Percentiles rank a stretch among this genome's conserved stretches.
Conservation (phyloP, 495 filamentous ascomycete species). For the Friedmanniomyces simplex region DNA sequence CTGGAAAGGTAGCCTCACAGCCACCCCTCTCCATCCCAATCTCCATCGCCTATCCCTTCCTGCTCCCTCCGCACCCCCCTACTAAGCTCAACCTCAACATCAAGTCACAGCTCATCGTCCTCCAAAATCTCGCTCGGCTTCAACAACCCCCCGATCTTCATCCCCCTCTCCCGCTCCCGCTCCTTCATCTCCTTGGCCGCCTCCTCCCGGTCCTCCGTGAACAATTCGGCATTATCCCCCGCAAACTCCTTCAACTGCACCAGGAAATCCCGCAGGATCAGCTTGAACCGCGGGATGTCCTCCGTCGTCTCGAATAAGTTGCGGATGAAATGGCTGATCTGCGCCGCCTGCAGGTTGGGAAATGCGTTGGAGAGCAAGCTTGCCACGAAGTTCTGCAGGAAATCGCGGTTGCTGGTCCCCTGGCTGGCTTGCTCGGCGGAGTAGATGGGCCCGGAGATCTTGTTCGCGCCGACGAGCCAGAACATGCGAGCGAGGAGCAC, state of each 20-base stretch:
- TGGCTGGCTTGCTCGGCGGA: constrained; percentile 63
- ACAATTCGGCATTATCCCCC: constrained; percentile 84
- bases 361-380: constrained; percentile 85
- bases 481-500: constrained; percentile 92
- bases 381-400: constrained; percentile 74
- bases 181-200: constrained; percentile 57
- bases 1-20: too few species aligned
- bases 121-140: constrained; percentile 93
- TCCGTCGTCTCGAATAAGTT: constrained; percentile 72
- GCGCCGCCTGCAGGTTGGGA: constrained; percentile 77
- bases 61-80: background rate
- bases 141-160: constrained; percentile 82
- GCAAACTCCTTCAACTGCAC: constrained; percentile 90
- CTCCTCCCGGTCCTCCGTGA: constrained; percentile 82
- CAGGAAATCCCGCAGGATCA: constrained; percentile 89
- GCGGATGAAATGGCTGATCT: constrained; percentile 82
- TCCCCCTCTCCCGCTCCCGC: constrained; percentile 67
- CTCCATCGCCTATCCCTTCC: background rate
- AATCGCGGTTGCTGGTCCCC: constrained; percentile 82
- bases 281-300: constrained; percentile 80
- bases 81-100: constrained; percentile 23
- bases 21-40: background rate
- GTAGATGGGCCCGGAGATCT: constrained; percentile 88
- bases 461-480: constrained; percentile 75
- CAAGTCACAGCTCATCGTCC: constrained; percentile 78